Evolutionary conservation across 352 stramenopile genomes (phyloP), one percentile per base, ranked within the genome.

Genomic region (Peronospora tabacina): DNA sequence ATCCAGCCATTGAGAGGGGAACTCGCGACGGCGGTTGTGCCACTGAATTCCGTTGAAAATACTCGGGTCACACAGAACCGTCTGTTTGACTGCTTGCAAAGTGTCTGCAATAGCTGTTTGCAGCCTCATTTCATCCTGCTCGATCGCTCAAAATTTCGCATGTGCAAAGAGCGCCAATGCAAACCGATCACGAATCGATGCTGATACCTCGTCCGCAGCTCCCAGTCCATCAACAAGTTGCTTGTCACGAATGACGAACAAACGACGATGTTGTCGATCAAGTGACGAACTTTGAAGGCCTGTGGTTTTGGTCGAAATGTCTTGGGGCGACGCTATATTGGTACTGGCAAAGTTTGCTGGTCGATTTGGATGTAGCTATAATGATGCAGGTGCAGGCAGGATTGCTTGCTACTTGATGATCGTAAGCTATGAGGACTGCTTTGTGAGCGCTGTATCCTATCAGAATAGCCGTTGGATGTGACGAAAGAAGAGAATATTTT

Each of bases 11-110:
- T 76, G 84, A 37, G 90, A 84, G 1, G 80, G 90, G 54, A 98
- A 97, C 68, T 56, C 7, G 91, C 80, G 3, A 94, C 80, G 3
- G 79, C 82, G 1, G 85, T 95, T 17, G 79, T 95, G 22, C 86
- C 86, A 20, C 77, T 92, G 51, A 97, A 97, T 65, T 97, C 90
- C 0, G 87, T 97, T 98, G 90, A 46, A n/a, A n/a, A 97, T 96
- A 24, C 71, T 76, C 11, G 85, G 84, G 48, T 98, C 94, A 8
- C 77, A 75, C 30, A 97, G 70, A 28, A 97, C 75, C 7, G 70
- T 44, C 37, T 90, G 82, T 63, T 97, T 89, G 16, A 90, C 73
- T 0, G 48, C 56, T 11, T 63, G 55, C 6, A 90, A 48, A 10
- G 73, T 61, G 11, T 86, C 76, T 4, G 44, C 26, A 49, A 90